A percentile compares a stretch with the other conserved stretches of the same genome.
Evolutionary conservation across 345 rosid species (phyloP).

Genomic region (Gossypium ekmanianum): DNA sequence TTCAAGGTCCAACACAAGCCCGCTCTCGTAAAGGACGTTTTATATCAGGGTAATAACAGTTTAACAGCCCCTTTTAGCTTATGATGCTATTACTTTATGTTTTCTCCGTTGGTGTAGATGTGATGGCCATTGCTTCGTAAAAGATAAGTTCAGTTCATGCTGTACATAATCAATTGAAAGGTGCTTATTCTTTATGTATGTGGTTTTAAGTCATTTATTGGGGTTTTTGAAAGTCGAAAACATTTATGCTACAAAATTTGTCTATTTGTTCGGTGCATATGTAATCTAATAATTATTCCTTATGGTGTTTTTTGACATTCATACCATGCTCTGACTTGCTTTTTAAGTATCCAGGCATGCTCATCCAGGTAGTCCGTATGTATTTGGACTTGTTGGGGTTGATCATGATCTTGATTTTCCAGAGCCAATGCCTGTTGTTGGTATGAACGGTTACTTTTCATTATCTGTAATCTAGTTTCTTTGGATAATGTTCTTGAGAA

Average conservation of each 20-base stretch:
- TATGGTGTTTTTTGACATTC: constrained; percentile 10
- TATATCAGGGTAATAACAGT: constrained; percentile 75
- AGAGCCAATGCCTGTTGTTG: constrained; percentile 95
- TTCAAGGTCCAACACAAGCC: constrained; percentile 94
- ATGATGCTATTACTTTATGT: neutral
- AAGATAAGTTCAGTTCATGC: neutral
- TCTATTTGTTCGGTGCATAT: neutral
- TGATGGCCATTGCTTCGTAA: neutral
- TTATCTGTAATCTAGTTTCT: neutral
- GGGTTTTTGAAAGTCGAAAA: neutral
- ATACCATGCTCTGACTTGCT: constrained; percentile 37
- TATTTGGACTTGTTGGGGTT: constrained; percentile 90
- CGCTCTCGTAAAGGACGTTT: constrained; percentile 93
- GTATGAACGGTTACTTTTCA: constrained; percentile 35
- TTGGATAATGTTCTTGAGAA: neutral
- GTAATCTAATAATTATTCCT: neutral
- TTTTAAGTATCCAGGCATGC: constrained; percentile 74
- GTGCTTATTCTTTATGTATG: no score
- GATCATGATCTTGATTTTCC: constrained; percentile 99
- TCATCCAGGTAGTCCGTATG: constrained; percentile 98
- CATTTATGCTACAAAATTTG: neutral
- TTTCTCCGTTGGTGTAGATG: neutral
- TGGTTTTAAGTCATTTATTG: neutral
- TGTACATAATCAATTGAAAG: neutral
- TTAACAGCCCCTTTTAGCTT: neutral